Conservation (phyloP, 78 protist genomes). For the Chrysochromulina parva region DNA sequence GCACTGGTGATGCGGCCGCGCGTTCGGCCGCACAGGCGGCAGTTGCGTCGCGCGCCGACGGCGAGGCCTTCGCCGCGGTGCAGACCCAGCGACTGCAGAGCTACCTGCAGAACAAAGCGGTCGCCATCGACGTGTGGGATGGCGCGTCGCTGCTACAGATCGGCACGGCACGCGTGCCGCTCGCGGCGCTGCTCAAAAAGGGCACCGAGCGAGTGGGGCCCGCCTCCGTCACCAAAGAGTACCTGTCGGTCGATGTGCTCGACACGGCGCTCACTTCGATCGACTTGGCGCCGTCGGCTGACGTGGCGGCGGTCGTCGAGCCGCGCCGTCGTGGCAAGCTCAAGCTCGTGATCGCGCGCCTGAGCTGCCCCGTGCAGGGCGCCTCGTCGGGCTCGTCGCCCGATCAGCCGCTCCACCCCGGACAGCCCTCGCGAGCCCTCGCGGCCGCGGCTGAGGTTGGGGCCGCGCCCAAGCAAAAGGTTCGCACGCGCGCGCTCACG, state of each 20-base stretch:
- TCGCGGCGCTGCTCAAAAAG: background rate
- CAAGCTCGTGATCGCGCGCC: background rate
- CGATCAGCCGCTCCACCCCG: background rate
- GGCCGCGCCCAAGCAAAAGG: background rate
- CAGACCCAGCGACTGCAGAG: background rate
- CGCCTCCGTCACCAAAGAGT: background rate
- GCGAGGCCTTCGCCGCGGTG: background rate
- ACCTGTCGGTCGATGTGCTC: background rate
- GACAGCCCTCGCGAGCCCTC: background rate
- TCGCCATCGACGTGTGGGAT: constrained; percentile 10
- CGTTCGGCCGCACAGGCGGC: too few species aligned
- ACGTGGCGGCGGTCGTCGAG: too few species aligned
- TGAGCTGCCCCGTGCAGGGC: background rate
- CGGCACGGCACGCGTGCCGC: constrained; percentile 19
- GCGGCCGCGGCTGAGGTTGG: background rate
- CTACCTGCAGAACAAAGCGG: background rate
- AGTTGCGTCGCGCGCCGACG: too few species aligned
- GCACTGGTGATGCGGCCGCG: too few species aligned
- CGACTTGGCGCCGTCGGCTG: background rate
- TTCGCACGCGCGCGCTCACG: background rate
- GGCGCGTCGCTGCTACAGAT: background rate
- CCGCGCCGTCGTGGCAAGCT: background rate
- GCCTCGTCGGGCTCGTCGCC: too few species aligned
- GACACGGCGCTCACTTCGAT: background rate
- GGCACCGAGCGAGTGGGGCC: background rate